Evolutionary conservation across 495 filamentous ascomycete genomes (phyloP).

Genomic region (Thermothielavioides terrestris): DNA sequence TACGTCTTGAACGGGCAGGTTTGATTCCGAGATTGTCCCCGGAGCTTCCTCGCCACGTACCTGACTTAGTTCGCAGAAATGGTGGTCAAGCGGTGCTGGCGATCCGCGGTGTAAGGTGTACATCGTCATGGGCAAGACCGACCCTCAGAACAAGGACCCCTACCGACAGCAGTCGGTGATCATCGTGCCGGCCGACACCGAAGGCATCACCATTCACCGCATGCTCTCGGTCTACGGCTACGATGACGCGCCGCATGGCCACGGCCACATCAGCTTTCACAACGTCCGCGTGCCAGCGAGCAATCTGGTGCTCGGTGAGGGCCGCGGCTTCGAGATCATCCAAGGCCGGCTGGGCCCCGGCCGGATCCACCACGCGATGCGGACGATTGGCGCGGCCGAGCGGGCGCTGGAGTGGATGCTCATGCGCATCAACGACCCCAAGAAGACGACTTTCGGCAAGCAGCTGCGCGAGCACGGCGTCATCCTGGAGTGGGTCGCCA

Average conservation of each 20-base stretch:
- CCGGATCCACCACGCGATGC: constrained; percentile 92
- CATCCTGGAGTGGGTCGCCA: constrained; percentile 88
- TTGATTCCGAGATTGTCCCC: constrained; percentile 18
- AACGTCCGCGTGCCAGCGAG: constrained; percentile 71
- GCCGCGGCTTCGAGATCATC: constrained; percentile 94
- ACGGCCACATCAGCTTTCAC: constrained; percentile 79
- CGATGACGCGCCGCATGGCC: constrained; percentile 89
- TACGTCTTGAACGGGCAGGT: constrained; percentile 82
- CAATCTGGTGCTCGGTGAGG: constrained; percentile 80
- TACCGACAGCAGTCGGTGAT: constrained; percentile 89
- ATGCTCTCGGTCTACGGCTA: constrained; percentile 89
- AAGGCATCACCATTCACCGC: constrained; percentile 73
- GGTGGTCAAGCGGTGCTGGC: constrained; percentile 90
- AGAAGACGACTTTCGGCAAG: constrained; percentile 79
- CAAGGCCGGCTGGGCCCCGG: constrained; percentile 87
- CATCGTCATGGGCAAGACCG: constrained; percentile 84
- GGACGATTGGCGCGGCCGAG: constrained; percentile 79
- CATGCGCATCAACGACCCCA: constrained; percentile 78
- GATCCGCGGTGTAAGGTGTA: constrained; percentile 86
- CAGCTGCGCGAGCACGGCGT: constrained; percentile 73
- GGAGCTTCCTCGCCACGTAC: background rate
- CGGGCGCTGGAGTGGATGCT: constrained; percentile 82
- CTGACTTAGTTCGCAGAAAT: constrained; percentile 53
- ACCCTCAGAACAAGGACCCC: constrained; percentile 58
- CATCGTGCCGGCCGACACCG: constrained; percentile 64